Conservation (phyloP, 2,329 filamentous ascomycete species). For the Metarhizium album region DNA sequence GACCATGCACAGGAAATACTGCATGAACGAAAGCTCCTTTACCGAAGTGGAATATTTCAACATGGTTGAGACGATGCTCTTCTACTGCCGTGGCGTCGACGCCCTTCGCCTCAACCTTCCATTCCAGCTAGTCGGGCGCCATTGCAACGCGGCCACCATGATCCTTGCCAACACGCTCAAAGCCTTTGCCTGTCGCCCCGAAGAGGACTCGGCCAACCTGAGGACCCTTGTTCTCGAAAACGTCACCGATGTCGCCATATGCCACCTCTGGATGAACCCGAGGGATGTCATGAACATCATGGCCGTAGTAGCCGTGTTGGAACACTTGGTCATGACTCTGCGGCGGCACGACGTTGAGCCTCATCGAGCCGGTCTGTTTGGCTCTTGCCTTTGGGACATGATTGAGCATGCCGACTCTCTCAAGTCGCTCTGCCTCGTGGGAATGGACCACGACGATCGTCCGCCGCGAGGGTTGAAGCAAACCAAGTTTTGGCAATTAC, state of each 20-base stretch:
- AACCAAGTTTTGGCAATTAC: constrained; percentile 25
- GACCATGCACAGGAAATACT: constrained; percentile 33
- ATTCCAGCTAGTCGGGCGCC: constrained; percentile 36
- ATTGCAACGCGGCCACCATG: constrained; percentile 36
- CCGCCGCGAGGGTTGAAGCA: constrained; percentile 26
- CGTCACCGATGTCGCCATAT: constrained; percentile 35
- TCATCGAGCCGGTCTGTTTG: constrained; percentile 26
- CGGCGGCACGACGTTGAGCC: constrained; percentile 31
- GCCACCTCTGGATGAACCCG: constrained; percentile 39
- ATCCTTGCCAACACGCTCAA: constrained; percentile 43
- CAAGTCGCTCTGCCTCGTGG: constrained; percentile 36
- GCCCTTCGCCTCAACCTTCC: constrained; percentile 40
- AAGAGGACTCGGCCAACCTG: constrained; percentile 31
- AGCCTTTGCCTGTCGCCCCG: constrained; percentile 32
- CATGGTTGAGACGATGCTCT: constrained; percentile 30
- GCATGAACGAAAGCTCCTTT: constrained; percentile 37
- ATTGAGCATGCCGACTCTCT: constrained; percentile 33
- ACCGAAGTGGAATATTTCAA: constrained; percentile 36
- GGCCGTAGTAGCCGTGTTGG: constrained; percentile 27
- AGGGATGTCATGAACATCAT: constrained; percentile 40
- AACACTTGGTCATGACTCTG: constrained; percentile 35
- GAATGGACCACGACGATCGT: constrained; percentile 30
- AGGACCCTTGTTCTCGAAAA: constrained; percentile 39
- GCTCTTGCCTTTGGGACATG: constrained; percentile 37
- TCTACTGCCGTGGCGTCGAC: constrained; percentile 32